Percentiles rank a stretch among this genome's conserved stretches.
Evolutionary conservation across 2,329 filamentous ascomycete species (phyloP).

Genomic region (Fusarium verrucosum): DNA sequence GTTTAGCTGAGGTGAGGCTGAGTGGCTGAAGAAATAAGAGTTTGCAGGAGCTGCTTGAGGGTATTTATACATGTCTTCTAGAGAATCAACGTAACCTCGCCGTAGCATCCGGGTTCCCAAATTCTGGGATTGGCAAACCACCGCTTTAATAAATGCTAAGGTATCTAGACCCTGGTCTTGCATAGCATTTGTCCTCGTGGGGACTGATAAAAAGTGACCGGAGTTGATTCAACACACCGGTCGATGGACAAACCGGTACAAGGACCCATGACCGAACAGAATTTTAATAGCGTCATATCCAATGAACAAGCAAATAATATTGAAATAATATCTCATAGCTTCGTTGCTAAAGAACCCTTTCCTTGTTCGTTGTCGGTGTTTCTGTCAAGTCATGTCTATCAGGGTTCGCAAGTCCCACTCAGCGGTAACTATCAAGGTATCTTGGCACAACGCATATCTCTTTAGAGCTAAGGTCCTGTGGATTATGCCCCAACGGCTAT

Average conservation of each 20-base stretch:
- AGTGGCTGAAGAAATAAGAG: constrained; percentile 26
- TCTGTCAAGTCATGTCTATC: constrained; percentile 32
- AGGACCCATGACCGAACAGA: background rate
- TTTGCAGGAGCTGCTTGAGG: constrained; percentile 2
- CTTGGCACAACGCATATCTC: constrained; percentile 6
- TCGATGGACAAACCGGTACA: background rate
- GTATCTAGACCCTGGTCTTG: background rate
- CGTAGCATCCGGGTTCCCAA: constrained; percentile 2
- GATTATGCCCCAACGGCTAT: background rate
- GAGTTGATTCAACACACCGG: background rate
- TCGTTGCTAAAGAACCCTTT: background rate
- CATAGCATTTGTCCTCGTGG: constrained; percentile 1
- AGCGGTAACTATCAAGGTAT: constrained; percentile 40
- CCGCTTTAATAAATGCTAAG: background rate
- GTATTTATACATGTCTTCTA: constrained; percentile 34
- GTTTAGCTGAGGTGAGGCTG: constrained; percentile 17
- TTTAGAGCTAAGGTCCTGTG: background rate
- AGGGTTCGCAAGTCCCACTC: constrained; percentile 39
- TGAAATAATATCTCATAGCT: accelerated
- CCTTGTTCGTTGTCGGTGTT: background rate
- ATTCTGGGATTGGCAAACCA: background rate
- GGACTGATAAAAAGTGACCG: constrained; percentile 4
- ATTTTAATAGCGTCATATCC: constrained; percentile 3
- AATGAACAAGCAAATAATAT: constrained; percentile 19
- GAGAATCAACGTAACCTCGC: background rate